Evolutionary conservation across 169 alveolate genomes (phyloP).

Genomic region (Plasmodium blacklocki): DNA sequence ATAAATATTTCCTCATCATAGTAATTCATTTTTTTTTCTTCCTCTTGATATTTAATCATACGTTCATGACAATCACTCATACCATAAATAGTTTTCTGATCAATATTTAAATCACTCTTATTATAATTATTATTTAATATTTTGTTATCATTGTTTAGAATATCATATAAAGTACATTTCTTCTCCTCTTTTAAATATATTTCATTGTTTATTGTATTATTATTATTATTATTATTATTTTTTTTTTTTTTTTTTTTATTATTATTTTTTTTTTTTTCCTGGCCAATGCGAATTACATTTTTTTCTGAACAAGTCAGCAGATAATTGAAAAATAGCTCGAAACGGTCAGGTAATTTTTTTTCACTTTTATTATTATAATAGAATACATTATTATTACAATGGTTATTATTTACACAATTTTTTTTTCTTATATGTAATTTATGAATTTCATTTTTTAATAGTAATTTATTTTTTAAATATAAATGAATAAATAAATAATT

Average conservation of each 20-base stretch:
- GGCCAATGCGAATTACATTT: conserved; percentile 24
- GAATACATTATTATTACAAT: neutral
- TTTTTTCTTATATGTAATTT: neutral
- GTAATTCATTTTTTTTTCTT: too few relatives aligned
- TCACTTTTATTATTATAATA: neutral
- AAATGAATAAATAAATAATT: conserved; percentile 11
- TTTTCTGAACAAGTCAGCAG: conserved; percentile 27
- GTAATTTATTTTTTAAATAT: conserved; percentile 3
- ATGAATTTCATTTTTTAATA: neutral
- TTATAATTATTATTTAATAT: conserved; percentile 3
- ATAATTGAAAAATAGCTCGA: conserved; percentile 15
- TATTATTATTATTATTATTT: neutral
- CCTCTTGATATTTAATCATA: too few relatives aligned
- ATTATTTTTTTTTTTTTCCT: conserved; percentile 1
- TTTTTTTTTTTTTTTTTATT: neutral
- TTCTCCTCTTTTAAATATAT: neutral
- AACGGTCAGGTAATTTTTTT: neutral
- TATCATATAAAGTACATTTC: neutral
- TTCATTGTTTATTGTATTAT: conserved; percentile 10
- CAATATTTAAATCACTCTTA: neutral
- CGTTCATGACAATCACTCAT: too few relatives aligned
- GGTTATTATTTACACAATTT: neutral
- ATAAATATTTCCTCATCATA: too few relatives aligned
- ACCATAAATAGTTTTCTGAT: too few relatives aligned
- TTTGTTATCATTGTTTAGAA: neutral